Conservation (phyloP, 495 filamentous ascomycete genomes). For the Apodospora peruviana region DNA sequence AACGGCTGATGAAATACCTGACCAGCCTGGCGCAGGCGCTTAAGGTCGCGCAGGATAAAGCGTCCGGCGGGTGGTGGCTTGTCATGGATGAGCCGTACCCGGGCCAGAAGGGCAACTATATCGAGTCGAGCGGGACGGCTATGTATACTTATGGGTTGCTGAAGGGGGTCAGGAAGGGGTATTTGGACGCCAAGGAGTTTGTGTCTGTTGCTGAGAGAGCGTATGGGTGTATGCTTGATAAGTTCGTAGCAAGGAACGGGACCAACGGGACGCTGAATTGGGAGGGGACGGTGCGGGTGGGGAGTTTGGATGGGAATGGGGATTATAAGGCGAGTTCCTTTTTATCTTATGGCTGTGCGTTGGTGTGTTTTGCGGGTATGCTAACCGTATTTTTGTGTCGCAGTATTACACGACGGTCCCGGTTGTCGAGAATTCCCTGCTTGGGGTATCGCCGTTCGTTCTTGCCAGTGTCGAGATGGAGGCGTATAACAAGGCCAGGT, state of each 20-base stretch:
- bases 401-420: slow-evolving; percentile 9
- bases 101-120: slow-evolving; percentile 49
- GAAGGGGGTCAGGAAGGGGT: slow-evolving; percentile 46
- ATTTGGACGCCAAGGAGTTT: slow-evolving; percentile 9
- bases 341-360: neutral
- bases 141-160: slow-evolving; percentile 55
- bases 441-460: slow-evolving; percentile 1
- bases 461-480: slow-evolving; percentile 24
- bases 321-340: slow-evolving; percentile 33
- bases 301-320: slow-evolving; percentile 47
- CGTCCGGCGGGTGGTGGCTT: slow-evolving; percentile 55
- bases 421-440: slow-evolving; percentile 5
- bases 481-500: neutral
- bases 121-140: slow-evolving; percentile 54
- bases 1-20: slow-evolving; percentile 33
- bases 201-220: slow-evolving; percentile 25
- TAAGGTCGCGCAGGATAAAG: slow-evolving; percentile 36
- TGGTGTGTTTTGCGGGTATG: neutral
- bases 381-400: neutral
- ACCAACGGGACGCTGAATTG: slow-evolving; percentile 42
- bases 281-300: slow-evolving; percentile 51
- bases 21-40: slow-evolving; percentile 36
- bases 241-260: slow-evolving; percentile 24
- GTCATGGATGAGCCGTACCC: slow-evolving; percentile 44
- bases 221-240: slow-evolving; percentile 26